Base-by-base conservation (phyloP, 441 rosid genomes). In the Populus trichocarpa region DNA sequence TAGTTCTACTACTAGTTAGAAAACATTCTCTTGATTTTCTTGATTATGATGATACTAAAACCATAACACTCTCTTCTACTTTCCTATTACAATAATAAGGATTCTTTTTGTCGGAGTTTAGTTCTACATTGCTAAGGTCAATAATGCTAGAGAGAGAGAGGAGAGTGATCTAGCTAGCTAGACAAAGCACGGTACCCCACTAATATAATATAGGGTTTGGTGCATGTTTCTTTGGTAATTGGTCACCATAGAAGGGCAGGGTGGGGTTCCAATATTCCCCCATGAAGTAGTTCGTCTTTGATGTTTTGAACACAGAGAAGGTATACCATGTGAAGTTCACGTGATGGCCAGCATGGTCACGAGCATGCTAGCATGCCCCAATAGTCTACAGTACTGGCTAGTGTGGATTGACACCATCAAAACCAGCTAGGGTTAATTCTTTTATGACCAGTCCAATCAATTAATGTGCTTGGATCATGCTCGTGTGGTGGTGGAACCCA, bases 81-180 rank as follows among this genome's bases (percentile, higher is more conserved):
- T 73, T 11, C 5, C 9, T 11, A 46, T 72, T 84, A 75, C 69
- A 73, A 77, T 67, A 77, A 61, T 71, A 71, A 46, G 20, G 87
- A 81, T 85, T 83, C 90, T 76, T 82, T 81, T 38, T 86, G 86
- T 87, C 89, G 85, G 81, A 79, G 72, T 79, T 77, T 50, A 78
- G 69, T 79, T 79, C 73, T 40, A 73, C 84, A 77, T 40, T 23
- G 26, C n/a, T 30, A 61, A n/a, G 26, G 53, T 12, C 84, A 85
- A 85, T 82, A 82, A 82, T 79, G 38, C 20, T 12, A 69, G 81
- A 69, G 79, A 73, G 79, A 73, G 79, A 70, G 80, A 53, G 81
- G 81, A 77, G 71, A 42, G 26, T 33, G 81, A 59, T 78, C 69
- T 77, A 8, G 72, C 80, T 81, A 79, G 36, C 68, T 13, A 23